Percentiles rank a stretch among this genome's conserved stretches.
These are phyloP conservation scores for Lactuca sativa DNA, from an alignment of 129 eudicot genomes.

Conservation along the genomic window DNA sequence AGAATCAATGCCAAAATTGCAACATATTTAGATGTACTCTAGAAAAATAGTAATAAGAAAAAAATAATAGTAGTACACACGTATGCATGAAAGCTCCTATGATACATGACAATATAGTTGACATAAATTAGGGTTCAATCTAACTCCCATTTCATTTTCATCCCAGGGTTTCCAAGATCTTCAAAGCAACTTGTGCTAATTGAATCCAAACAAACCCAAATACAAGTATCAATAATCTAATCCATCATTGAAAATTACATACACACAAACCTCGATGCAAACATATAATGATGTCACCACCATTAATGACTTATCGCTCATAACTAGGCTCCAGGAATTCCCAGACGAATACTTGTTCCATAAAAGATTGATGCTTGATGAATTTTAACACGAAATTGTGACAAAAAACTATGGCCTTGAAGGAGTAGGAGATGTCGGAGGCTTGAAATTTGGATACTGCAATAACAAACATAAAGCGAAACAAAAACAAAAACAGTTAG, in stretches of 20 bases:
- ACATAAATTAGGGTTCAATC: neutral
- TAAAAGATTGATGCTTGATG: conserved; percentile 8
- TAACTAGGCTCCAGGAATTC: conserved; percentile 24
- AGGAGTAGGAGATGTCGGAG: conserved; percentile 83
- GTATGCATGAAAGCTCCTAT: neutral
- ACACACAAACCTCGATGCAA: conserved; percentile 27
- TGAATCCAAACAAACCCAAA: conserved; percentile 16
- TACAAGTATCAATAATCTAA: conserved; percentile 13
- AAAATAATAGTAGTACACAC: too few species aligned
- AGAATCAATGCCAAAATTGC: too few species aligned
- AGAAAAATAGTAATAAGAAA: too few species aligned
- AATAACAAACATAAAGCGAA: neutral
- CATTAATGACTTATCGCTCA: conserved; percentile 12
- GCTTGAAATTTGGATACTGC: conserved; percentile 83
- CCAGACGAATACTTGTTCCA: conserved; percentile 26
- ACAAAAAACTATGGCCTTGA: conserved; percentile 56
- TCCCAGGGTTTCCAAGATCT: conserved; percentile 12
- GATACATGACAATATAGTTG: neutral
- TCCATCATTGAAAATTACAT: conserved; percentile 8
- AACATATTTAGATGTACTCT: too few species aligned
- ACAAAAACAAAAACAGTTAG: neutral
- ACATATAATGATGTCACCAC: conserved; percentile 6
- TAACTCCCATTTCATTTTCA: conserved; percentile 1
- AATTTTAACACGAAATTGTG: conserved; percentile 10
- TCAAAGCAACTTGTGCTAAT: conserved; percentile 8